Evolutionary conservation across 2,329 filamentous ascomycete genomes (phyloP).

Genomic region (Zasmidium cellare): DNA sequence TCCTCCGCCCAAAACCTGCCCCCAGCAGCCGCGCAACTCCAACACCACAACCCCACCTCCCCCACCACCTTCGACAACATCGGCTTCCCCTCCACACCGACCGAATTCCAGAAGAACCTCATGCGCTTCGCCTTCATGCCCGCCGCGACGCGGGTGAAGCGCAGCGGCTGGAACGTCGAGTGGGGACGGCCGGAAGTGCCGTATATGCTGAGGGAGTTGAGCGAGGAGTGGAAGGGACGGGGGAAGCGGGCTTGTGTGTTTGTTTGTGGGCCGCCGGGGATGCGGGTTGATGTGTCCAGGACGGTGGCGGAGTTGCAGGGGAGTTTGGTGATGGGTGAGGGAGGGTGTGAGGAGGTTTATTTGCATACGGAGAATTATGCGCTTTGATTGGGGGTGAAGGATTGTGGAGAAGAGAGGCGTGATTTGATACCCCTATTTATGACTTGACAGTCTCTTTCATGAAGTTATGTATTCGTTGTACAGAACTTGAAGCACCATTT

Average conservation of each 20-base stretch:
- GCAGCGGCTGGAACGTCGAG: conserved; percentile 84
- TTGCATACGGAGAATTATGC: conserved; percentile 95
- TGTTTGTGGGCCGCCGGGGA: conserved; percentile 83
- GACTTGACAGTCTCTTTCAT: neutral
- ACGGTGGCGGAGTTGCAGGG: conserved; percentile 77
- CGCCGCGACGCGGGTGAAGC: conserved; percentile 47
- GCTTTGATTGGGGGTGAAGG: conserved; percentile 59
- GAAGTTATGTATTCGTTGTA: neutral
- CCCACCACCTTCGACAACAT: conserved; percentile 37
- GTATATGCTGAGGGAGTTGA: conserved; percentile 81
- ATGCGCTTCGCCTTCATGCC: conserved; percentile 78
- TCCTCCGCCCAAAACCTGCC: conserved; percentile 39
- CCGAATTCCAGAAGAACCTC: conserved; percentile 82
- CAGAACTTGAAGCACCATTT: neutral
- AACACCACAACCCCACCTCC: conserved; percentile 2
- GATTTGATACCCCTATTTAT: neutral
- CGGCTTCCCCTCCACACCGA: conserved; percentile 80
- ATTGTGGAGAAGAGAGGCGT: neutral
- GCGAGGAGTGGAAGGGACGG: conserved; percentile 74
- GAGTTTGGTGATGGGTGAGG: conserved; percentile 72
- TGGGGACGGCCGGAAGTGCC: conserved; percentile 88
- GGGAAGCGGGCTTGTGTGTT: conserved; percentile 84
- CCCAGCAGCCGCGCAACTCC: neutral
- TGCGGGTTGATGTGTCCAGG: conserved; percentile 85
- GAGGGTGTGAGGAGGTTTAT: conserved; percentile 83